phyloP scores from a whole-genome alignment of 2,329 filamentous ascomycete species.

The Cordyceps sp. region DNA sequence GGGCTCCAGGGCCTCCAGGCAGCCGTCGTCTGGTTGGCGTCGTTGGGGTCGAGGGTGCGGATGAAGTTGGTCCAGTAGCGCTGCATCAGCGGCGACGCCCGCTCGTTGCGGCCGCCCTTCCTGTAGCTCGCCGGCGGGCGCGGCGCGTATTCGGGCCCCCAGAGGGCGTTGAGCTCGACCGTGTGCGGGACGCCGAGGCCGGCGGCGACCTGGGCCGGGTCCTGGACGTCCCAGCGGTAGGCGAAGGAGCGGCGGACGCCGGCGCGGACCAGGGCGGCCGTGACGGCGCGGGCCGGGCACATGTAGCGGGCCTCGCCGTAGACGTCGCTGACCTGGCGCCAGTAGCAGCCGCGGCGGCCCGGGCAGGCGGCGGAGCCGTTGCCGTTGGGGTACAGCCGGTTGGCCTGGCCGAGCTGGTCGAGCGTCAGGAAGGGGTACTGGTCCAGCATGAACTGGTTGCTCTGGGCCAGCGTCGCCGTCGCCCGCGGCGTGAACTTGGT shows the following conservation, averaged over 20 bases:
- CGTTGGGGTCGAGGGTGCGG: conserved; percentile 47
- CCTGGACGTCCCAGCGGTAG: conserved; percentile 54
- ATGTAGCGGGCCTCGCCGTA: conserved; percentile 19
- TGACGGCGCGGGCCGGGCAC: conserved; percentile 17
- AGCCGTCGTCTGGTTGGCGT: conserved; percentile 7
- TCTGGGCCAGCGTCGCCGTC: conserved; percentile 14
- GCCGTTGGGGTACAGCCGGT: conserved; percentile 18
- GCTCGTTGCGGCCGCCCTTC: conserved; percentile 31
- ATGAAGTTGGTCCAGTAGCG: conserved; percentile 65
- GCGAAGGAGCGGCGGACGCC: conserved; percentile 35
- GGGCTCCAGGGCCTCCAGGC: conserved; percentile 23
- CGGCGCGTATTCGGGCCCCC: conserved; percentile 39
- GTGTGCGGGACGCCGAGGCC: conserved; percentile 53
- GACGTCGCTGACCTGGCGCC: conserved; percentile 18
- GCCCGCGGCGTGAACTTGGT: conserved; percentile 16
- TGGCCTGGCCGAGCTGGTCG: conserved; percentile 14
- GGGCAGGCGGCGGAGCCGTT: conserved; percentile 17
- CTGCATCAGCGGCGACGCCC: conserved; percentile 44
- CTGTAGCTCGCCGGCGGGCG: conserved; percentile 39
- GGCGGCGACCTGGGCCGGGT: conserved; percentile 29
- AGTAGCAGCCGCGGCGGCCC: conserved; percentile 16
- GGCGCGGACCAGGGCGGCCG: conserved; percentile 11
- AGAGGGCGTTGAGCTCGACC: conserved; percentile 49
- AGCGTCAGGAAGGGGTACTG: conserved; percentile 16
- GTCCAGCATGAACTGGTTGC: conserved; percentile 15